phyloP scores from a whole-genome alignment of 768 basidiomycete genomes.

The Leccinum broughii region DNA sequence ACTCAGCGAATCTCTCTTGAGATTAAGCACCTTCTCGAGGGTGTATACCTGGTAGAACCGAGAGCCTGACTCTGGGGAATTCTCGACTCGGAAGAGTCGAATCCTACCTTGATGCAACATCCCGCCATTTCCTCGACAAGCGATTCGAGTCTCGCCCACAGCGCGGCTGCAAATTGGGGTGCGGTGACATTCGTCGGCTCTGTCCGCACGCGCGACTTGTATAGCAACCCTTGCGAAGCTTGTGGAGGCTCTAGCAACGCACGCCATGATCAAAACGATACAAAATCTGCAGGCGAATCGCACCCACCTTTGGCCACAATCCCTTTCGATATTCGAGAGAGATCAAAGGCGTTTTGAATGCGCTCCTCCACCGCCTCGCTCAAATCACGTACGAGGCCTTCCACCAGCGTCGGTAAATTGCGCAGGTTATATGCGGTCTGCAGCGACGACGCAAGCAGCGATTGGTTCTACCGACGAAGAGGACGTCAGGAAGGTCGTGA shows the following conservation, averaged over 20 bases:
- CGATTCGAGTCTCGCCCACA: constrained; percentile 58
- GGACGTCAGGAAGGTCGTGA: background rate
- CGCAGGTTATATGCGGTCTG: constrained; percentile 95
- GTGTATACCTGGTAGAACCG: constrained; percentile 71
- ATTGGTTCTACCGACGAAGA: constrained; percentile 65
- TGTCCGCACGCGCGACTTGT: constrained; percentile 84
- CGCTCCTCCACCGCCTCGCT: constrained; percentile 81
- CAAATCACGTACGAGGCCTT: constrained; percentile 74
- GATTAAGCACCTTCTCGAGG: constrained; percentile 86
- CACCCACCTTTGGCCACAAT: constrained; percentile 70
- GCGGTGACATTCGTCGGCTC: constrained; percentile 89
- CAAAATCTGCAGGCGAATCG: background rate
- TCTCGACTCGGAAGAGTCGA: background rate
- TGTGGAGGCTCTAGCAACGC: constrained; percentile 19
- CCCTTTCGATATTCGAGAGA: constrained; percentile 84
- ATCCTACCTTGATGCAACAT: constrained; percentile 81
- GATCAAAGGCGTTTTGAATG: constrained; percentile 82
- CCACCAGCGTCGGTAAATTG: constrained; percentile 79
- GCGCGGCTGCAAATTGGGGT: constrained; percentile 77
- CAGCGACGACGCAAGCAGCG: constrained; percentile 86
- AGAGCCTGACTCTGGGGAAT: background rate
- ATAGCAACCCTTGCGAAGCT: constrained; percentile 47
- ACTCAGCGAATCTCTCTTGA: constrained; percentile 82
- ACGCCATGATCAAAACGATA: background rate
- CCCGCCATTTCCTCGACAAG: constrained; percentile 85